phyloP scores from a whole-genome alignment of 805 yeast species.

The Priceomyces castillae region DNA sequence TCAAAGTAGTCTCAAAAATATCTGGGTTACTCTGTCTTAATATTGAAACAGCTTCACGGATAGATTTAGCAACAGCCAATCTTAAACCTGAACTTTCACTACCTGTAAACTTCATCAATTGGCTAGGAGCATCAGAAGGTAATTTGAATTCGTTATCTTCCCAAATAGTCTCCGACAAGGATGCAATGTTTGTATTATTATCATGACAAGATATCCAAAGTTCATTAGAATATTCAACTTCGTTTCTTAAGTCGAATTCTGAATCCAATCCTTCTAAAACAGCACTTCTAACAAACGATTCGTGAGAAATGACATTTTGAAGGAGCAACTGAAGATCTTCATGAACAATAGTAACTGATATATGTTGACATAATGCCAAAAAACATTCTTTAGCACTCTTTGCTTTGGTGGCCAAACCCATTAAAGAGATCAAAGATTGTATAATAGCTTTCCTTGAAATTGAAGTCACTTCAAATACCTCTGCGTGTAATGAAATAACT shows the following conservation, averaged over 20 bases:
- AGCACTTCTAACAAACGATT: conserved; percentile 70
- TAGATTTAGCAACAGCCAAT: conserved; percentile 66
- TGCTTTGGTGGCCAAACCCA: conserved; percentile 74
- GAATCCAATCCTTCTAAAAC: conserved; percentile 82
- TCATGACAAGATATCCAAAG: conserved; percentile 79
- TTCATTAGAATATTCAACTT: conserved; percentile 54
- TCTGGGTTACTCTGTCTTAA: conserved; percentile 18
- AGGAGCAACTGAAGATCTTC: conserved; percentile 61
- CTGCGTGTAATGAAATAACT: conserved; percentile 66
- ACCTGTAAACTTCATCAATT: conserved; percentile 50
- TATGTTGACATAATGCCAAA: conserved; percentile 69
- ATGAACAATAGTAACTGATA: conserved; percentile 57
- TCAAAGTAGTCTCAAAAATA: conserved; percentile 34
- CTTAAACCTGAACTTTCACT: conserved; percentile 65
- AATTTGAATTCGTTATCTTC: conserved; percentile 64
- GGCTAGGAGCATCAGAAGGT: conserved; percentile 40
- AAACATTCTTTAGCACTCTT: conserved; percentile 83
- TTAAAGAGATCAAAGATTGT: conserved; percentile 57
- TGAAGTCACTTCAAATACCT: conserved; percentile 58
- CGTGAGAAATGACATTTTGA: conserved; percentile 55
- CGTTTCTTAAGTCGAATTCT: conserved; percentile 62
- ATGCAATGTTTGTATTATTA: conserved; percentile 58
- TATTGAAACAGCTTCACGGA: conserved; percentile 53
- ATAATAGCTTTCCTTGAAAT: conserved; percentile 71
- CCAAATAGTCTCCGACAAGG: conserved; percentile 81